A percentile compares a stretch with the other conserved stretches of the same genome.
Evolutionary conservation across 805 yeast species (phyloP).

Genomic region (Candida pseudoglaebosa): DNA sequence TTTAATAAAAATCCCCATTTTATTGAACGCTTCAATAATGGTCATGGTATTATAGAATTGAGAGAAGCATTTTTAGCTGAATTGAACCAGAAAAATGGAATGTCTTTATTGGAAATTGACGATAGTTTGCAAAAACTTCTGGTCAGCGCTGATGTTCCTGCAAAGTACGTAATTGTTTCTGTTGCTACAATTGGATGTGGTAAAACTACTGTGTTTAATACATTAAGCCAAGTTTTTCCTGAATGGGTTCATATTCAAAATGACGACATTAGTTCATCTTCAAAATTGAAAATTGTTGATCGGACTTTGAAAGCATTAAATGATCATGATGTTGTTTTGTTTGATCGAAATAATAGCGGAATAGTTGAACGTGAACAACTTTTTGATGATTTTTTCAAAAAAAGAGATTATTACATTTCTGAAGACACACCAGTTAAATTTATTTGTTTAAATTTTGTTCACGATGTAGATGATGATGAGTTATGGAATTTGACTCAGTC

Average conservation of each 20-base stretch:
- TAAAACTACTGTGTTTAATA: constrained; percentile 75
- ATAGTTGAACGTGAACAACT: constrained; percentile 65
- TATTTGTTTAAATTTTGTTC: constrained; percentile 65
- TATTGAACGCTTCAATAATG: constrained; percentile 43
- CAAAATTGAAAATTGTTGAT: constrained; percentile 48
- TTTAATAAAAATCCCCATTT: constrained; percentile 48
- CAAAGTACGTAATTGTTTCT: constrained; percentile 69
- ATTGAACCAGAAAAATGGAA: constrained; percentile 45
- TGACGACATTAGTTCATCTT: constrained; percentile 57
- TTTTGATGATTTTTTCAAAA: constrained; percentile 45
- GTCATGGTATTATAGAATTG: constrained; percentile 70
- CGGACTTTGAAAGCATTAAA: constrained; percentile 33
- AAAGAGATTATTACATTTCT: constrained; percentile 42
- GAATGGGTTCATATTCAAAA: constrained; percentile 75
- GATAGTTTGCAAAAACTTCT: constrained; percentile 13
- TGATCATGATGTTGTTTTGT: constrained; percentile 48
- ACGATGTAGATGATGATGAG: constrained; percentile 19
- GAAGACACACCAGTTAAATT: constrained; percentile 42
- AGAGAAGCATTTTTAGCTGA: constrained; percentile 60
- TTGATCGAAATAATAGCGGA: constrained; percentile 84
- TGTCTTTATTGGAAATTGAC: constrained; percentile 53
- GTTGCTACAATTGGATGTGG: constrained; percentile 94
- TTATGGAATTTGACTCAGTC: constrained; percentile 51
- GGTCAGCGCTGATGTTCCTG: constrained; percentile 18
- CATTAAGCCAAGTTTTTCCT: constrained; percentile 53